Evolutionary conservation across 1,284 basidiomycete genomes (phyloP).

Genomic region (Fistulina hepatica): DNA sequence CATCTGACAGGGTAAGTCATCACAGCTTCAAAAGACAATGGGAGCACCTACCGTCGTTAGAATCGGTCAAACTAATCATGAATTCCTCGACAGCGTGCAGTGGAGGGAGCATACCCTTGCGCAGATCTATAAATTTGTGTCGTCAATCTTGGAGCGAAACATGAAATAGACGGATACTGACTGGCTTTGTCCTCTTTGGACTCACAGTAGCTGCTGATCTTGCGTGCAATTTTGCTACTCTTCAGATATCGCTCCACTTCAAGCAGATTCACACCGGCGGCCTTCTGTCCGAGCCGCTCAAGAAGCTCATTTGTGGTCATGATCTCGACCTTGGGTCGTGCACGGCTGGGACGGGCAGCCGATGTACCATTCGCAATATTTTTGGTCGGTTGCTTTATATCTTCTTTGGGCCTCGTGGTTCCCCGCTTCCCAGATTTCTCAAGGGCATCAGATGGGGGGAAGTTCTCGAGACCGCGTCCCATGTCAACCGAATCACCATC

Average conservation of each 20-base stretch:
- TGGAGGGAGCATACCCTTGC: constrained; percentile 43
- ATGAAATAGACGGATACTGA: background rate
- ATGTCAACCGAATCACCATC: constrained; percentile 8
- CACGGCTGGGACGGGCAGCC: background rate
- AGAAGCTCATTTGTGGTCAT: constrained; percentile 60
- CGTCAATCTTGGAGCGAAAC: background rate
- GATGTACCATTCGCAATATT: background rate
- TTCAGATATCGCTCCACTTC: constrained; percentile 80
- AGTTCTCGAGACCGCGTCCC: background rate
- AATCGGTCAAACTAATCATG: constrained; percentile 71
- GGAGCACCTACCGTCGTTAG: constrained; percentile 59
- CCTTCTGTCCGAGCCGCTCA: constrained; percentile 52
- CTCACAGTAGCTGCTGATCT: constrained; percentile 16
- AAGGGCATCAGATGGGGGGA: background rate
- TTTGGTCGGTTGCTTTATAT: constrained; percentile 14
- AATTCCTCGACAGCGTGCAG: constrained; percentile 82
- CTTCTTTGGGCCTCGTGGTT: constrained; percentile 8
- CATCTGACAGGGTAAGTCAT: constrained; percentile 35
- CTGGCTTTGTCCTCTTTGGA: background rate
- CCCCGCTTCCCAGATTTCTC: too few relatives aligned
- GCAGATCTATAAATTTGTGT: background rate
- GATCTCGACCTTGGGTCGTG: constrained; percentile 34
- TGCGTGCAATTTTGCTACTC: constrained; percentile 47
- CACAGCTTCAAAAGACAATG: constrained; percentile 4
- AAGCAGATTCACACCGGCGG: constrained; percentile 68